Conservation (phyloP, 129 eudicot genomes). For the Helichrysum umbraculigerum region DNA sequence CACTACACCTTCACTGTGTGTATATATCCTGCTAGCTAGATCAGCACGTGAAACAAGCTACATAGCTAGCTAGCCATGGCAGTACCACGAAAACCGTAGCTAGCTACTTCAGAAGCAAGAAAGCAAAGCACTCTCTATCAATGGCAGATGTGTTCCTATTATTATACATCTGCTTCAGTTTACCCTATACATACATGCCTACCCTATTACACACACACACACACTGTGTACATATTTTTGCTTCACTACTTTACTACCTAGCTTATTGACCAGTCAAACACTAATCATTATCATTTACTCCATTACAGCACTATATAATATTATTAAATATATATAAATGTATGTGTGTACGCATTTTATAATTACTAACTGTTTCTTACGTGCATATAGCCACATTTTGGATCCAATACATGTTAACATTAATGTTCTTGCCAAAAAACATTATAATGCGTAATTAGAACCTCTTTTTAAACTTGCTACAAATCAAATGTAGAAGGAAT, state of each 20-base stretch:
- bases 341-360: too few relatives aligned
- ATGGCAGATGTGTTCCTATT: slow-evolving; percentile 41
- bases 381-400: too few relatives aligned
- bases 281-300: neutral
- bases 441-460: too few relatives aligned
- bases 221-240: neutral
- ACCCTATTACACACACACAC: slow-evolving; percentile 11
- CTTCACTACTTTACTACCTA: slow-evolving; percentile 12
- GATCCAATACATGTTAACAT: too few relatives aligned
- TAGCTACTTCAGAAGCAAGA: slow-evolving; percentile 17
- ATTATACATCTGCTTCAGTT: slow-evolving; percentile 42
- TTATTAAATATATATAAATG: too few relatives aligned
- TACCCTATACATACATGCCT: slow-evolving; percentile 30
- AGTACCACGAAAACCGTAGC: slow-evolving; percentile 25
- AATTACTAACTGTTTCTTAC: too few relatives aligned
- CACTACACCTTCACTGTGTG: slow-evolving; percentile 38
- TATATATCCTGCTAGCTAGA: slow-evolving; percentile 15
- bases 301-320: too few relatives aligned
- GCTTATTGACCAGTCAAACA: slow-evolving; percentile 41
- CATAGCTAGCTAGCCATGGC: slow-evolving; percentile 23
- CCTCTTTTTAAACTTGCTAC: too few relatives aligned
- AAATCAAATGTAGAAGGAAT: too few relatives aligned
- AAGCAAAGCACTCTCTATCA: slow-evolving; percentile 35
- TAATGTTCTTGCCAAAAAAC: too few relatives aligned
- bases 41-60: slow-evolving; percentile 38